Evolutionary conservation across 78 protist species (phyloP), one percentile per base, ranked within the genome.

Genomic region (Chrysochromulina tobinii): DNA sequence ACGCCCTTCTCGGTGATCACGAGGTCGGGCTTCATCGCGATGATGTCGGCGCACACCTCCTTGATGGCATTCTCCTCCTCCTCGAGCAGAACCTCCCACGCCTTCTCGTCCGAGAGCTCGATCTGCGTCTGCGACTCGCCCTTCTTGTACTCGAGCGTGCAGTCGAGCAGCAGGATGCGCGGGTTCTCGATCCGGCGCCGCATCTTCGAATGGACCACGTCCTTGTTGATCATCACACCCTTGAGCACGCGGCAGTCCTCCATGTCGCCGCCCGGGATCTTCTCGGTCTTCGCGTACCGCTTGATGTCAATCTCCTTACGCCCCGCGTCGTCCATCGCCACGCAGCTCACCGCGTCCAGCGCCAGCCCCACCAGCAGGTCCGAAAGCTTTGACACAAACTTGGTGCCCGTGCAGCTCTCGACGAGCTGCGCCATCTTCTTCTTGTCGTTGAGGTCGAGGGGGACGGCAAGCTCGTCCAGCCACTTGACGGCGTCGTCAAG

Each of bases 1-100:
- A 73, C 75, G 66, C 99, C 99, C 97, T 99, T 99, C 93, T 99
- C 99, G 68, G 99, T 99, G 94, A 97, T 88, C 58, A 99, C 99
- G 12, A 99, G 77, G 94, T 98, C 99, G 18, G 99, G 99, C 95
- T 98, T 98, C 69, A 97, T 54, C 38, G 87, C 91, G 64, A 98
- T 91, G 81, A 99, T 98, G 77, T 96, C 94, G 51, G 87, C 72
- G 93, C 98, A 96, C 91, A 98, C 84, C 50, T 84, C 61, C 81
- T 96, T 61, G 91, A 99, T 92, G 64, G 92, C 96, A 55, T 97
- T 98, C 89, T 98, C 99, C 94, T 99, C 99, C 81, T 92, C 90
- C 93, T 96, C 15, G 23, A 95, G 88, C 58, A 94, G 27, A 2
- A 51, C 20, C 23, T 83, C 94, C 61, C 58, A 91, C 59, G 91